Evolutionary conservation across 1,284 basidiomycete genomes (phyloP).

Genomic region (Veloboletus limbatus): DNA sequence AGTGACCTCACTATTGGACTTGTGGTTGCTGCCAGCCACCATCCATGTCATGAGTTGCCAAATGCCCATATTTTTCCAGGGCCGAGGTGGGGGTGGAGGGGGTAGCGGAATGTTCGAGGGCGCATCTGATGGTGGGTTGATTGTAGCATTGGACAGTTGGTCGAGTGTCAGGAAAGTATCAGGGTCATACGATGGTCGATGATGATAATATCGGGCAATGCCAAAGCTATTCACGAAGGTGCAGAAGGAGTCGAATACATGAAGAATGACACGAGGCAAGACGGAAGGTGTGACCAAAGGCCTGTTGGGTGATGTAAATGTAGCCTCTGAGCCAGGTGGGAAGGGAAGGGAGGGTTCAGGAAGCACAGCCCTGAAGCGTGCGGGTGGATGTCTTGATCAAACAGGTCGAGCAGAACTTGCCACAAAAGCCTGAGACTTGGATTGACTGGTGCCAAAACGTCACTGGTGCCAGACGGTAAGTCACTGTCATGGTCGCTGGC

Average conservation of each 20-base stretch:
- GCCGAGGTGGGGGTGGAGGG: background rate
- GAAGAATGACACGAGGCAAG: background rate
- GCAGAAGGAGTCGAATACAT: constrained; percentile 11
- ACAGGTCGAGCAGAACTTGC: too few species aligned
- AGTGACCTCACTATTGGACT: background rate
- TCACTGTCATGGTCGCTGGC: too few species aligned
- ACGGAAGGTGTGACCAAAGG: background rate
- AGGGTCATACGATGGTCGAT: constrained; percentile 28
- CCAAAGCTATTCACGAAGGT: constrained; percentile 16
- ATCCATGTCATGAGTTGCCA: background rate
- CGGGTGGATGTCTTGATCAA: constrained; percentile 1
- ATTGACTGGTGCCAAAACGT: too few species aligned
- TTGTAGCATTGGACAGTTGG: constrained; percentile 7
- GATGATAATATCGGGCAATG: constrained; percentile 17
- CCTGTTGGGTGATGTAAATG: too few species aligned
- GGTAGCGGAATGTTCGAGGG: too few species aligned
- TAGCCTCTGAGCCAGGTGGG: background rate
- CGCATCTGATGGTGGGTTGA: too few species aligned
- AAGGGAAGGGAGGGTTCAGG: constrained; percentile 6
- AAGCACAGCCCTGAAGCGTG: constrained; percentile 6
- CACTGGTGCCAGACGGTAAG: too few species aligned
- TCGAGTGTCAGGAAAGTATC: constrained; percentile 7
- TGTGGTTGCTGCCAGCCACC: background rate
- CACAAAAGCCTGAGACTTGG: too few species aligned
- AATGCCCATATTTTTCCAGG: background rate